Conservation (phyloP, 164 flowering plant genomes). For the Malania oleifera region DNA sequence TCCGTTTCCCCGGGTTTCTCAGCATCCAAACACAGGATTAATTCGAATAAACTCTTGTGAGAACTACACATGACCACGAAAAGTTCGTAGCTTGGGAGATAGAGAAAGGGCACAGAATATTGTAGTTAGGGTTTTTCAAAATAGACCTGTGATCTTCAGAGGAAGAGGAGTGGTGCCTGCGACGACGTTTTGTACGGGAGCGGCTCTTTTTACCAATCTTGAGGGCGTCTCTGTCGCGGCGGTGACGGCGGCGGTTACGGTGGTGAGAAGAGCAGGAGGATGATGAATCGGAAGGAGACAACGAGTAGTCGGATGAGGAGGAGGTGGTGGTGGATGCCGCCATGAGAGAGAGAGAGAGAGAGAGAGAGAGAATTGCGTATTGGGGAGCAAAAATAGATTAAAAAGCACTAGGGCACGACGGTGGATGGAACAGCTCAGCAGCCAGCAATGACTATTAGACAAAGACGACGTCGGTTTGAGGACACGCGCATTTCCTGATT, state of each 20-base stretch:
- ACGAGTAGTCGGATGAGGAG: slow-evolving; percentile 32
- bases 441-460: no score
- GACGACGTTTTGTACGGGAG: slow-evolving; percentile 50
- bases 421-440: no score
- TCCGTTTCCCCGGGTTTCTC: neutral
- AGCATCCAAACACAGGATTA: neutral
- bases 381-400: no score
- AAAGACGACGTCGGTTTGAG: no score
- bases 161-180: slow-evolving; percentile 30
- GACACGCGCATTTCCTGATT: no score
- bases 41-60: neutral
- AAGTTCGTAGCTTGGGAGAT: slow-evolving; percentile 39
- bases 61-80: neutral
- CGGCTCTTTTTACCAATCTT: slow-evolving; percentile 57
- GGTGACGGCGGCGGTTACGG: slow-evolving; percentile 39
- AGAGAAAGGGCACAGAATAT: slow-evolving; percentile 24
- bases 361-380: neutral
- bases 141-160: slow-evolving; percentile 22
- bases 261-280: slow-evolving; percentile 27
- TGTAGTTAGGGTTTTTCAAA: slow-evolving; percentile 11
- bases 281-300: slow-evolving; percentile 24
- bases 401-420: no score
- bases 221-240: slow-evolving; percentile 34
- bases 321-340: slow-evolving; percentile 35
- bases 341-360: slow-evolving; percentile 11